Conservation (phyloP, 148 eudicot species). For the Cornus kousa region DNA sequence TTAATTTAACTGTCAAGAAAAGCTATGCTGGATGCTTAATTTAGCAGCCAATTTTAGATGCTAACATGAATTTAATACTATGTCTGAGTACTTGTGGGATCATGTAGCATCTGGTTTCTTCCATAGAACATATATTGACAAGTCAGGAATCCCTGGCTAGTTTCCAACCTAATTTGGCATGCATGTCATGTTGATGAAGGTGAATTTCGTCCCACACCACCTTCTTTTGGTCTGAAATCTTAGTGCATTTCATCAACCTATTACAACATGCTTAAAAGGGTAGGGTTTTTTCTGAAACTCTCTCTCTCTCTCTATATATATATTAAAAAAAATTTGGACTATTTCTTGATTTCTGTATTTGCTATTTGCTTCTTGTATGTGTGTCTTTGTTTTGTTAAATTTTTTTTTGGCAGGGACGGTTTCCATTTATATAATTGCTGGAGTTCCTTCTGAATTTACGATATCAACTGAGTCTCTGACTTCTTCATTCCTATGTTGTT, state of each 20-base stretch:
- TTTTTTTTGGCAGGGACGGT: no score
- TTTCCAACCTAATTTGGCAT: neutral
- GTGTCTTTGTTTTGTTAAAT: no score
- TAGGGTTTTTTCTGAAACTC: neutral
- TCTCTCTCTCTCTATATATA: no score
- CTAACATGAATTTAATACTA: no score
- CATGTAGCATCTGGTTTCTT: neutral
- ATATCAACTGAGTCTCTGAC: neutral
- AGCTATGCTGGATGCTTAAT: no score
- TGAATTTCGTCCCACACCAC: neutral
- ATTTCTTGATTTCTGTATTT: no score
- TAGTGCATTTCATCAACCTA: neutral
- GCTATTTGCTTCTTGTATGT: neutral
- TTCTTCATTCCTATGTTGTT: constrained; percentile 1
- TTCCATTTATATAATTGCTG: neutral
- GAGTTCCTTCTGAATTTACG: neutral
- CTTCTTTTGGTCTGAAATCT: neutral
- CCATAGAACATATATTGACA: neutral
- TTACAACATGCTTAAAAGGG: neutral
- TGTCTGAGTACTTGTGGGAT: no score
- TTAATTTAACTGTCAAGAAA: no score
- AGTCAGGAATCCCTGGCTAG: no score
- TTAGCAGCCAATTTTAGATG: no score
- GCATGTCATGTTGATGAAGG: neutral
- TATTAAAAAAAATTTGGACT: no score